Evolutionary conservation across 352 stramenopile species (phyloP), one percentile per base, ranked within the genome.

Genomic region (Globisporangium lucens): DNA sequence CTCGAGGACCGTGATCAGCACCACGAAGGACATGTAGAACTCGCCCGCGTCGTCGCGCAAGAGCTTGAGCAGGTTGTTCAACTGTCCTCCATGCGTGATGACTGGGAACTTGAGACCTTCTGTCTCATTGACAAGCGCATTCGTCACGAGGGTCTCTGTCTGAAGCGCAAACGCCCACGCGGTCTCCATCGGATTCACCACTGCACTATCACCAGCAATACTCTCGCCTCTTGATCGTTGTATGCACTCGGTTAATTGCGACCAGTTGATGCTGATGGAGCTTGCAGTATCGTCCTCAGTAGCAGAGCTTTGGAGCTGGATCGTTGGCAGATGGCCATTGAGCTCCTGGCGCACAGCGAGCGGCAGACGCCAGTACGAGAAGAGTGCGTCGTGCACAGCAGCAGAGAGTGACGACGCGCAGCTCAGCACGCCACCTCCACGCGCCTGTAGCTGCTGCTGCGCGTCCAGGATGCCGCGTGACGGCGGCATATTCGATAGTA

Each of bases 1-100:
- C 63, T 91, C 83, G 27, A 91, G 74, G 20, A 91, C 67, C 2
- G 82, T 91, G 33, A 89, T 77, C 10, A 82, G 73, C 33, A 89
- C 68, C 13, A 79, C 36, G 52, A 91, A 89, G 12, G 66, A 68
- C 70, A 88, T 56, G 56, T 89, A 91, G 58, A 79, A 89, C 22
- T 91, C 80, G 0, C 80, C 79, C 8, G 13, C 4, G 9, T 74
- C 53, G 22, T 65, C 30, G 6, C 30, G 27, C 35, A 88, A 33
- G 63, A 80, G 60, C 22, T 3, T 5, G 1, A 74, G 61, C 10
- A 89, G 61, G 4, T 68, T 52, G 7, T 51, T 24, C 6, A 91
- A 49, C 2, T 68, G 38, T 35, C 69, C 70, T 46, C 56, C 57
- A 27, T 70, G 65, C 3, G 65, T 49, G 12, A 61, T 43, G 20